Evolutionary conservation across 345 rosid species (phyloP), one percentile per base, ranked within the genome.

Genomic region (Lagerstroemia speciosa): DNA sequence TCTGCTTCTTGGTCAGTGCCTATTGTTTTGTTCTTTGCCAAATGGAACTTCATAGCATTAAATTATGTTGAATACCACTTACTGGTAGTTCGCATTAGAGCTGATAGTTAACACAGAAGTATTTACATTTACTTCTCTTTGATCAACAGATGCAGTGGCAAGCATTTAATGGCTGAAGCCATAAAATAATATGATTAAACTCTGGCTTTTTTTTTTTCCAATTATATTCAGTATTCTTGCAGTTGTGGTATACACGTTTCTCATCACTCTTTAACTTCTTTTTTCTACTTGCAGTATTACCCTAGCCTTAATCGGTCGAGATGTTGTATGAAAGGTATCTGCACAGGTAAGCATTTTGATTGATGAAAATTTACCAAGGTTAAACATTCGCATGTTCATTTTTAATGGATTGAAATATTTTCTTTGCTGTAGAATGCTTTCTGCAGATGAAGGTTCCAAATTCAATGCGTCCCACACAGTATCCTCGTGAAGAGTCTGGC

Each of bases 391-490:
- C 63, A 58, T 31, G 24, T 24, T 55, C 61, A 55, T 24, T 58
- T 58, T 27, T 27, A 27, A 58, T 30, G 46, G 16, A 6, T 10
- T 58, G 33, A 30, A 58, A 41, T 41, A 22, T 65, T 71, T 64
- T 64, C 30, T 72, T 69, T 78, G 75, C 41, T 67, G 74, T 89
- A 95, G 99, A 95, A 83, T 95, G 99, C 79, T 95, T 95, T 81
- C 85, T 95, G 81, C 99, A 90, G 83, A 92, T 95, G 99, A 95
- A 95, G 84, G 89, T 86, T 86, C 98, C 97, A 26, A 88, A 86
- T 80, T 86, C 97, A 15, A 75, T 89, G 58, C 93, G 89, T 68
- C 98, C 98, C 78, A 95, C 94, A 4, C 98, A 92, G 99, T 95
- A 95, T 95, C 99, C 98, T 95, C 81, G 24, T 50, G 37, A 26